Evolutionary conservation across 192 early-diverging fungal species (phyloP).

Genomic region (Backusella morwellensis): DNA sequence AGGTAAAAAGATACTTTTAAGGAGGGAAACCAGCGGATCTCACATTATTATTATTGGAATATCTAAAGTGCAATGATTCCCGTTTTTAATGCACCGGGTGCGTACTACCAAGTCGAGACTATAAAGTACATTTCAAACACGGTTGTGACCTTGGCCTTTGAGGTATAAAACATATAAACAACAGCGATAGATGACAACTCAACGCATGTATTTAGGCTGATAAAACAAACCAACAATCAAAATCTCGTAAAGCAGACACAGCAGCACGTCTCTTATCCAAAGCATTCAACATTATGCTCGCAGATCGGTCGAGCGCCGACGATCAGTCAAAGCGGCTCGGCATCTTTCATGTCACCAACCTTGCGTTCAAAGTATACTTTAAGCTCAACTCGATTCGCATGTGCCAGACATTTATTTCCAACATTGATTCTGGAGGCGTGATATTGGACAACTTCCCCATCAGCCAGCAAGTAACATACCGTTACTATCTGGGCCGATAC

Average conservation of each 20-base stretch:
- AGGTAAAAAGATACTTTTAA: neutral
- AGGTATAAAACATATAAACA: neutral
- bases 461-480: conserved; percentile 46
- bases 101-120: conserved; percentile 17
- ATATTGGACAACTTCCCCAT: conserved; percentile 39
- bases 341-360: conserved; percentile 43
- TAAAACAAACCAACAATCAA: neutral
- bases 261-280: conserved; percentile 37
- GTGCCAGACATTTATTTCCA: conserved; percentile 43
- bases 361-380: conserved; percentile 46
- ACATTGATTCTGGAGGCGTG: conserved; percentile 36
- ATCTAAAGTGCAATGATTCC: conserved; percentile 20
- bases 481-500: conserved; percentile 49
- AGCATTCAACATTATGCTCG: conserved; percentile 43
- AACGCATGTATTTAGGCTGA: conserved; percentile 13
- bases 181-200: no score
- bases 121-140: conserved; percentile 12
- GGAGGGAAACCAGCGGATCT: neutral
- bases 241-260: conserved; percentile 22
- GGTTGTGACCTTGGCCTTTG: conserved; percentile 17
- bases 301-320: conserved; percentile 27
- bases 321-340: conserved; percentile 41
- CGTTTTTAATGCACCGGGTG: conserved; percentile 15
- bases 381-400: conserved; percentile 42
- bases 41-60: neutral